A percentile compares a stretch with the other conserved stretches of the same genome.
These are phyloP conservation scores for Plantago major DNA, from an alignment of 257 asterid species.

Conservation along the genomic window DNA sequence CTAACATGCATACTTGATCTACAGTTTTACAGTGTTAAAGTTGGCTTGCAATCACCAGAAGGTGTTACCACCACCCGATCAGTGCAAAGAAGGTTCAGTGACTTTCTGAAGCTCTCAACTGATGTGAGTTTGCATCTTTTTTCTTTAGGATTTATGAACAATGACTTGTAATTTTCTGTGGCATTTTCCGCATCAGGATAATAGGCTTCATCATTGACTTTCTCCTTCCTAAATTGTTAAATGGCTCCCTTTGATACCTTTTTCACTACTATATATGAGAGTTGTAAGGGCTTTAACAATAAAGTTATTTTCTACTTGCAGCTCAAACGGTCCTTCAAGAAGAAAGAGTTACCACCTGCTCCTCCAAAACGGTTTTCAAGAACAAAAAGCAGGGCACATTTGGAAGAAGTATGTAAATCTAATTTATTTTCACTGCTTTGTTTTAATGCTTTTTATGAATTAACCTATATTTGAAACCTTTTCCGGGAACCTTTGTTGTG, in stretches of 20 bases:
- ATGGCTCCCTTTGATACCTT: slow-evolving; percentile 4
- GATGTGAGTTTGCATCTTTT: slow-evolving; percentile 42
- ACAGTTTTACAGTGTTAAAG: slow-evolving; percentile 80
- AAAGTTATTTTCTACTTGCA: slow-evolving; percentile 27
- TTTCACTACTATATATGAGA: slow-evolving; percentile 15
- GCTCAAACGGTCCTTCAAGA: slow-evolving; percentile 54
- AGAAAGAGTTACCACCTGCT: slow-evolving; percentile 48
- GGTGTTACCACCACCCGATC: slow-evolving; percentile 52
- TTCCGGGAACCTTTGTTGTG: no score
- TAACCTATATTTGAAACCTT: neutral
- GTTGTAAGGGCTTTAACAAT: slow-evolving; percentile 14
- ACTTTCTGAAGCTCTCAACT: slow-evolving; percentile 57
- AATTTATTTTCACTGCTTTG: neutral
- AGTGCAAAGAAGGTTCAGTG: slow-evolving; percentile 61
- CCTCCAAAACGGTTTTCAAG: slow-evolving; percentile 58
- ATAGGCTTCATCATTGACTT: slow-evolving; percentile 3
- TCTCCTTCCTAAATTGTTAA: slow-evolving; percentile 5
- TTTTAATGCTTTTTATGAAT: neutral
- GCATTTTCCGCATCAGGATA: slow-evolving; percentile 4
- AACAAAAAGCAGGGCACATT: slow-evolving; percentile 35
- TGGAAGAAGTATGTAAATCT: slow-evolving; percentile 45
- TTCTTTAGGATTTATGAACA: neutral
- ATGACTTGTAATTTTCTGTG: slow-evolving; percentile 5
- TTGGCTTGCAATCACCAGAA: slow-evolving; percentile 74
- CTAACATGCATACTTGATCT: slow-evolving; percentile 22